Percentiles rank a stretch among this genome's conserved stretches.
Conservation (phyloP, 257 asterid species). For the Scutellaria baicalensis region DNA sequence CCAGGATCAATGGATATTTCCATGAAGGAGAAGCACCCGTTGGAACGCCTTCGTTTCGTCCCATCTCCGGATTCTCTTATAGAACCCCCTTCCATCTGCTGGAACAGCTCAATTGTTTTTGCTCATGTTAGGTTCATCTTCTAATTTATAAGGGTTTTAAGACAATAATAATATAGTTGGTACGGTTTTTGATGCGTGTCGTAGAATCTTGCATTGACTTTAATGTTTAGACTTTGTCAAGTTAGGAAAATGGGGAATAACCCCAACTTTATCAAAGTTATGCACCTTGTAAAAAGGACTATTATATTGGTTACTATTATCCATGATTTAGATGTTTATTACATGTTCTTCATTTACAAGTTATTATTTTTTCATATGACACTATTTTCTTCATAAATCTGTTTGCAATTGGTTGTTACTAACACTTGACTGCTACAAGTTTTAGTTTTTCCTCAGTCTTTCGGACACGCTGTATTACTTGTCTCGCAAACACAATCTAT, state of each 20-base stretch:
- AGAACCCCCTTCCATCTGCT: constrained; percentile 28
- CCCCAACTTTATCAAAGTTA: constrained; percentile 1
- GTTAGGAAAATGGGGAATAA: neutral
- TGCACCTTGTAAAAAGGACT: constrained; percentile 1
- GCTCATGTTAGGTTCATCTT: neutral
- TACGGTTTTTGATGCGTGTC: constrained; percentile 23
- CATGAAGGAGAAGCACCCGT: constrained; percentile 43
- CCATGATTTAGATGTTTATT: neutral
- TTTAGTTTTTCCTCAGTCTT: neutral
- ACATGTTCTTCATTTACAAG: neutral
- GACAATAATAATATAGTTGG: neutral
- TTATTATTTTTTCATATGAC: too few species aligned
- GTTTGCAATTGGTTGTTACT: too few species aligned
- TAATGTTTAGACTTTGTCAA: constrained; percentile 14
- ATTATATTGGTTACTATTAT: neutral
- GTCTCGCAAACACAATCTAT: constrained; percentile 14
- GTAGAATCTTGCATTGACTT: constrained; percentile 7
- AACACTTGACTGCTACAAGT: neutral
- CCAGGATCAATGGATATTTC: constrained; percentile 63
- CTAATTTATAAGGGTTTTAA: constrained; percentile 2
- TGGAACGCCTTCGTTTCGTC: constrained; percentile 18
- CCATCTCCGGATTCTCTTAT: constrained; percentile 11
- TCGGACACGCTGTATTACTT: constrained; percentile 2
- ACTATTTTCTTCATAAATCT: too few species aligned
- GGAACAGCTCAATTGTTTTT: neutral